A percentile compares a stretch with the other conserved stretches of the same genome.
Conservation (phyloP, 805 yeast genomes). For the Starmera amethionina region DNA sequence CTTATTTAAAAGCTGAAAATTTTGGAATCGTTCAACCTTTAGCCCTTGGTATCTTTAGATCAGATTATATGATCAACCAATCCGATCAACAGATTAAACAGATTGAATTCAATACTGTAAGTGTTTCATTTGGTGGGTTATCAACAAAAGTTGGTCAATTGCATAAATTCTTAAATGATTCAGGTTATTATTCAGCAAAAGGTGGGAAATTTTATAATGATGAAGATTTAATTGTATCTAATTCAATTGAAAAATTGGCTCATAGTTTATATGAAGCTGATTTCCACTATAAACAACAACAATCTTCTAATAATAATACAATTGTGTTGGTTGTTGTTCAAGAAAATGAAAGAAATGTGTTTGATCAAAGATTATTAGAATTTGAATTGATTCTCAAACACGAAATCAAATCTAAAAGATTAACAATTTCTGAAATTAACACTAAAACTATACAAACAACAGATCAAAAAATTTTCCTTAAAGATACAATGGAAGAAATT, state of each 20-base stretch:
- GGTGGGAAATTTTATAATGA: conserved; percentile 33
- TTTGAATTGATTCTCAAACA: conserved; percentile 48
- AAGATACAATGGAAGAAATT: conserved; percentile 54
- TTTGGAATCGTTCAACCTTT: conserved; percentile 52
- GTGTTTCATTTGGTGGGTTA: conserved; percentile 91
- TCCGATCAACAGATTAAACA: conserved; percentile 54
- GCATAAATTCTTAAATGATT: conserved; percentile 55
- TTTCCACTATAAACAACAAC: conserved; percentile 34
- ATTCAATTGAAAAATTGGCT: conserved; percentile 54
- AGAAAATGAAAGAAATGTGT: conserved; percentile 76
- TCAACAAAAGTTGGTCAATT: conserved; percentile 70
- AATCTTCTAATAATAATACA: conserved; percentile 24
- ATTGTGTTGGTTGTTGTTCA: conserved; percentile 74
- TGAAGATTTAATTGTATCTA: conserved; percentile 52
- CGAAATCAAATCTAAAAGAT: conserved; percentile 53
- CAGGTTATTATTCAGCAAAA: conserved; percentile 42
- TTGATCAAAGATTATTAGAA: conserved; percentile 86
- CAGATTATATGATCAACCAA: conserved; percentile 71
- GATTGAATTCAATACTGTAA: conserved; percentile 92
- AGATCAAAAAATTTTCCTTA: conserved; percentile 40
- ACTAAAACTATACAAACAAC: conserved; percentile 27
- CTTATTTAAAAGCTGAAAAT: conserved; percentile 40
- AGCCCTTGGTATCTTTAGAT: conserved; percentile 77
- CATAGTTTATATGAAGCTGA: conserved; percentile 63
- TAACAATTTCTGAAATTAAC: conserved; percentile 53